A percentile compares a stretch with the other conserved stretches of the same genome.
phyloP scores from a whole-genome alignment of 306 rosid genomes.

The Malus fusca region DNA sequence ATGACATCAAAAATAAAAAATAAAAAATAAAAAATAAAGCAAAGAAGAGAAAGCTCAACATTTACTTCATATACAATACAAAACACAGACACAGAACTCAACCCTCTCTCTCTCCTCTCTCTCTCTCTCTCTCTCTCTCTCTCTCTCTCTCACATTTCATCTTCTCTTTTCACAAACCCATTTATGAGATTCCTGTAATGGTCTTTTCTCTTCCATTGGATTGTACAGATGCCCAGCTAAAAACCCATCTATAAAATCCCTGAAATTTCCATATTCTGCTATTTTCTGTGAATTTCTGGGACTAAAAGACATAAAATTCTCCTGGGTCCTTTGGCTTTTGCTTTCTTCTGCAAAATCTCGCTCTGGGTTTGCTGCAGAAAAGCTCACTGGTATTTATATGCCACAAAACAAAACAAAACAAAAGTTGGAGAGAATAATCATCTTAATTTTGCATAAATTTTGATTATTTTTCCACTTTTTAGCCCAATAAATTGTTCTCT shows the following conservation, averaged over 20 bases:
- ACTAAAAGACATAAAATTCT: conserved; percentile 35
- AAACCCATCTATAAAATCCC: conserved; percentile 57
- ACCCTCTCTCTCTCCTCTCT: conserved; percentile 26
- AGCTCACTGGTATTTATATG: conserved; percentile 28
- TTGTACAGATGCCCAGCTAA: conserved; percentile 43
- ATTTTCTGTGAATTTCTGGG: conserved; percentile 35
- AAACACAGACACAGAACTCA: conserved; percentile 39
- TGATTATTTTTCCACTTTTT: conserved; percentile 9
- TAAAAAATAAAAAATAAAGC: neutral
- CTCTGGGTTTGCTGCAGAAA: conserved; percentile 50
- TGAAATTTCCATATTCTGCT: conserved; percentile 38
- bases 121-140: conserved; percentile 34
- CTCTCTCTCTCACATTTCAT: conserved; percentile 47
- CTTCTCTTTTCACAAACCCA: conserved; percentile 62
- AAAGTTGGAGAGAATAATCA: conserved; percentile 32
- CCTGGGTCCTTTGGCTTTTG: conserved; percentile 68
- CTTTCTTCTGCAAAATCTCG: conserved; percentile 48
- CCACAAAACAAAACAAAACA: conserved; percentile 8
- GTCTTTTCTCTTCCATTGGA: conserved; percentile 70
- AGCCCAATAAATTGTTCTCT: conserved; percentile 14
- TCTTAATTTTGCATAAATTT: conserved; percentile 25
- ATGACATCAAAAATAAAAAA: conserved; percentile 19
- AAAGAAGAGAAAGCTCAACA: conserved; percentile 40
- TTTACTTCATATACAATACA: conserved; percentile 69
- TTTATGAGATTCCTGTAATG: conserved; percentile 76